A percentile compares a stretch with the other conserved stretches of the same genome.
Evolutionary conservation across 768 basidiomycete genomes (phyloP).

Genomic region (Xerocomellus amylosporus): DNA sequence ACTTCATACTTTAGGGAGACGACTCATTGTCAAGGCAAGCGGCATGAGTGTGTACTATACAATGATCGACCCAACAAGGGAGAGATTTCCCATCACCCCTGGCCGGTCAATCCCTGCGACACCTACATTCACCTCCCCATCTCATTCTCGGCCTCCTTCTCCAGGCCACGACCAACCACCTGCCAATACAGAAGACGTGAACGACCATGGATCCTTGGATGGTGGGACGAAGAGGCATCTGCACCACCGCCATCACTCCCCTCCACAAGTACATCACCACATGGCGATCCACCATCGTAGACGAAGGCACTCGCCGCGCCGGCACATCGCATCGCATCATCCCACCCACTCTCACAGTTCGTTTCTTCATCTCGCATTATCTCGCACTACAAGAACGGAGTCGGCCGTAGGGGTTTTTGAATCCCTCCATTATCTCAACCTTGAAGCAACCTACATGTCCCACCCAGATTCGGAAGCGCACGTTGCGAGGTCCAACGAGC

Average conservation of each 20-base stretch:
- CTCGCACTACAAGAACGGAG: conserved; percentile 38
- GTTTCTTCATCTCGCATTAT: conserved; percentile 38
- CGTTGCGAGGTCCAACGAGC: conserved; percentile 40
- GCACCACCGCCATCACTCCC: neutral
- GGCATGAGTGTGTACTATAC: conserved; percentile 62
- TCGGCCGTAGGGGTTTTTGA: conserved; percentile 72
- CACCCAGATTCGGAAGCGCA: conserved; percentile 48
- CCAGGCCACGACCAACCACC: conserved; percentile 10
- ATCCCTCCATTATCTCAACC: conserved; percentile 63
- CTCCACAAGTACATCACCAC: conserved; percentile 5
- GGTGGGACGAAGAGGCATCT: neutral
- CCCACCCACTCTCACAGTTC: conserved; percentile 37
- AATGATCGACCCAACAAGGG: conserved; percentile 60
- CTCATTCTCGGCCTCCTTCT: conserved; percentile 34
- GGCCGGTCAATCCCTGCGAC: conserved; percentile 34
- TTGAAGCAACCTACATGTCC: conserved; percentile 53
- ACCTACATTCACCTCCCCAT: conserved; percentile 35
- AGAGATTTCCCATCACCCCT: conserved; percentile 54
- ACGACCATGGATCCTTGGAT: neutral
- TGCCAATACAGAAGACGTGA: neutral
- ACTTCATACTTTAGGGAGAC: conserved; percentile 49
- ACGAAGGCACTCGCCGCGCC: conserved; percentile 11
- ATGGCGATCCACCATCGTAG: conserved; percentile 1
- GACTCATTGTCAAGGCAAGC: conserved; percentile 55
- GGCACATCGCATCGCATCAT: conserved; percentile 19